Evolutionary conservation across 2,329 filamentous ascomycete species (phyloP).

Genomic region (Colletotrichum costaricense): DNA sequence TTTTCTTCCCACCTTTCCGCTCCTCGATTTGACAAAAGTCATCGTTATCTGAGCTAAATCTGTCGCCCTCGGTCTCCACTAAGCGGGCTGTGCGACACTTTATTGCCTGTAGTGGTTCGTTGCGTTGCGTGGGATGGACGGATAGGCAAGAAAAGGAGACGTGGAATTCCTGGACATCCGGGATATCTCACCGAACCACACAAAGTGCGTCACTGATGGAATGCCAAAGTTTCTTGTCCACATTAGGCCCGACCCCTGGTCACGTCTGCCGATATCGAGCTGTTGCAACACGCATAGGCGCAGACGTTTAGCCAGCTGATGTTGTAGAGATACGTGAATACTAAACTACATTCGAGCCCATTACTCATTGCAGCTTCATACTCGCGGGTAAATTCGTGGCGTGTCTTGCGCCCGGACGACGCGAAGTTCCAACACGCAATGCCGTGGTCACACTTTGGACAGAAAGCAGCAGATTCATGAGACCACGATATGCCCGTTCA

Average conservation of each 20-base stretch:
- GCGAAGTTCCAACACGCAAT: constrained; percentile 9
- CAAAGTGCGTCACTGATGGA: neutral
- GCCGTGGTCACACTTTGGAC: neutral
- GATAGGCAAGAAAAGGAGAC: neutral
- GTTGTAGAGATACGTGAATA: too few relatives aligned
- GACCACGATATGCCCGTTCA: constrained; percentile 11
- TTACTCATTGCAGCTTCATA: neutral
- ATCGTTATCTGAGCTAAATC: constrained; percentile 26
- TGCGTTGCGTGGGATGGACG: constrained; percentile 28
- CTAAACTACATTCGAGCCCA: neutral
- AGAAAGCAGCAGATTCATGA: constrained; percentile 2
- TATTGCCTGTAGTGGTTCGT: constrained; percentile 26
- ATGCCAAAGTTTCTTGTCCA: constrained; percentile 12
- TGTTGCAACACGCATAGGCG: neutral
- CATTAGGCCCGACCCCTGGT: constrained; percentile 15
- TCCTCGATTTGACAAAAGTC: constrained; percentile 19
- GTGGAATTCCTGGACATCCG: constrained; percentile 2
- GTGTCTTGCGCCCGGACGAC: constrained; percentile 3
- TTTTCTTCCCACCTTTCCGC: constrained; percentile 16
- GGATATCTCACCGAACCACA: constrained; percentile 10
- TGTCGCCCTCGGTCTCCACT: constrained; percentile 23
- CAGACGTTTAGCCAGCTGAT: neutral
- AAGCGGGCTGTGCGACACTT: constrained; percentile 28
- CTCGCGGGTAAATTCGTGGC: neutral
- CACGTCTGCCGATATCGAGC: constrained; percentile 10